These are phyloP conservation scores for Myxozyma geophila DNA, from an alignment of 805 yeast genomes.

Conservation along the genomic window DNA sequence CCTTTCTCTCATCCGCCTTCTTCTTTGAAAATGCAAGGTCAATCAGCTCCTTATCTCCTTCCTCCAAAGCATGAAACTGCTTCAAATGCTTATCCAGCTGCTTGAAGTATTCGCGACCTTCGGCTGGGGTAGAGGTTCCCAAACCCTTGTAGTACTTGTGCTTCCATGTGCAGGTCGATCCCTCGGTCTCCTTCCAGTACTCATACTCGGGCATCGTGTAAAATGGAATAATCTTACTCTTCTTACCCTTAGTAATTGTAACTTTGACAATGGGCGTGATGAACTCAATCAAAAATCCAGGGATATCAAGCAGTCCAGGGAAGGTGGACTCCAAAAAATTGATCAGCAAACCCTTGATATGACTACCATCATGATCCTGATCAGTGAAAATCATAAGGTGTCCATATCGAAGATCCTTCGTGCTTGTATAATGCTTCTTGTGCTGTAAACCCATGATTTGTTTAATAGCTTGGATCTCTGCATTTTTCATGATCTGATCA, in stretches of 20 bases:
- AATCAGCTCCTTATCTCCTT: slow-evolving; percentile 69
- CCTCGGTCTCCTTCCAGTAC: slow-evolving; percentile 85
- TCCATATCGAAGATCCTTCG: slow-evolving; percentile 83
- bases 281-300: slow-evolving; percentile 90
- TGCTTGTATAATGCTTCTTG: slow-evolving; percentile 76
- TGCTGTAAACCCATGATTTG: slow-evolving; percentile 96
- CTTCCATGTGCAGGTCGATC: slow-evolving; percentile 75
- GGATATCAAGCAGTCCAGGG: slow-evolving; percentile 88
- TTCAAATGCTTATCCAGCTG: slow-evolving; percentile 86
- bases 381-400: slow-evolving; percentile 99
- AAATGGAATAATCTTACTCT: slow-evolving; percentile 63
- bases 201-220: slow-evolving; percentile 97
- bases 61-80: slow-evolving; percentile 78
- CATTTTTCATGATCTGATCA: slow-evolving; percentile 91
- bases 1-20: slow-evolving; percentile 95
- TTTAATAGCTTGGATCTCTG: slow-evolving; percentile 92
- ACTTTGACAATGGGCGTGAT: slow-evolving; percentile 97
- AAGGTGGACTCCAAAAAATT: slow-evolving; percentile 91
- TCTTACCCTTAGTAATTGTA: slow-evolving; percentile 61
- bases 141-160: slow-evolving; percentile 97
- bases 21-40: slow-evolving; percentile 94
- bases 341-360: slow-evolving; percentile 92
- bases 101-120: slow-evolving; percentile 85
- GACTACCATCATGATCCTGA: slow-evolving; percentile 99
- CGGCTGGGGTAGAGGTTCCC: slow-evolving; percentile 88